These are phyloP conservation scores for Nannizziopsis barbatae DNA, from an alignment of 2,329 filamentous ascomycete genomes.

Conservation along the genomic window DNA sequence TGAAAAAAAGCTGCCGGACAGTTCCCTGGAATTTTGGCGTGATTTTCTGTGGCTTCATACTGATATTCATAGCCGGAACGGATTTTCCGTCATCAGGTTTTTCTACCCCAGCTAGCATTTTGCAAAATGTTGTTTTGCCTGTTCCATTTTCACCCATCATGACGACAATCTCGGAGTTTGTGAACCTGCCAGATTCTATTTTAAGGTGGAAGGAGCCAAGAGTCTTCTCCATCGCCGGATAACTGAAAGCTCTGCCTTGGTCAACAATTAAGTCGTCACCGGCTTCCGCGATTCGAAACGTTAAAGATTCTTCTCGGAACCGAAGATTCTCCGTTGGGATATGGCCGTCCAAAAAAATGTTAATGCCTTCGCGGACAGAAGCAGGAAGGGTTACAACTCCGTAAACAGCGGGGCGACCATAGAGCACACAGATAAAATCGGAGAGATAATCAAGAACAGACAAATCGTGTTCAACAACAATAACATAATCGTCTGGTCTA, in stretches of 20 bases:
- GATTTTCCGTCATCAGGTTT: conserved; percentile 72
- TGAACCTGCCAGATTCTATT: conserved; percentile 77
- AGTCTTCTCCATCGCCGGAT: conserved; percentile 87
- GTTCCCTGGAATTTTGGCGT: conserved; percentile 97
- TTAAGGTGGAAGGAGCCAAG: conserved; percentile 76
- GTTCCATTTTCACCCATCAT: conserved; percentile 99
- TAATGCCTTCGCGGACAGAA: conserved; percentile 97
- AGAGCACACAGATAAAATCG: conserved; percentile 95
- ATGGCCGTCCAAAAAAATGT: conserved; percentile 96
- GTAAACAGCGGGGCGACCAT: conserved; percentile 89
- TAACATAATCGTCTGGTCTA: conserved; percentile 84
- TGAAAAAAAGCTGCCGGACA: conserved; percentile 96
- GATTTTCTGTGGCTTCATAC: conserved; percentile 99
- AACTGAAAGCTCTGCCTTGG: conserved; percentile 72
- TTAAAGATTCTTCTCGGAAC: conserved; percentile 92
- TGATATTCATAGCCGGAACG: conserved; percentile 90
- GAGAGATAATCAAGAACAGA: conserved; percentile 97
- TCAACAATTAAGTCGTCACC: conserved; percentile 80
- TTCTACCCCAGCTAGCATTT: conserved; percentile 81
- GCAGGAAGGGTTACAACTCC: conserved; percentile 93
- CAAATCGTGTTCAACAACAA: conserved; percentile 98
- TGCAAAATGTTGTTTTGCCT: conserved; percentile 98
- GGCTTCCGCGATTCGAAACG: conserved; percentile 85
- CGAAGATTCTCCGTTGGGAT: conserved; percentile 97
- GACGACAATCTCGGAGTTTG: conserved; percentile 95